Evolutionary conservation across 768 basidiomycete species (phyloP), one percentile per base, ranked within the genome.

Genomic region (Lactifluus hygrophoroides): DNA sequence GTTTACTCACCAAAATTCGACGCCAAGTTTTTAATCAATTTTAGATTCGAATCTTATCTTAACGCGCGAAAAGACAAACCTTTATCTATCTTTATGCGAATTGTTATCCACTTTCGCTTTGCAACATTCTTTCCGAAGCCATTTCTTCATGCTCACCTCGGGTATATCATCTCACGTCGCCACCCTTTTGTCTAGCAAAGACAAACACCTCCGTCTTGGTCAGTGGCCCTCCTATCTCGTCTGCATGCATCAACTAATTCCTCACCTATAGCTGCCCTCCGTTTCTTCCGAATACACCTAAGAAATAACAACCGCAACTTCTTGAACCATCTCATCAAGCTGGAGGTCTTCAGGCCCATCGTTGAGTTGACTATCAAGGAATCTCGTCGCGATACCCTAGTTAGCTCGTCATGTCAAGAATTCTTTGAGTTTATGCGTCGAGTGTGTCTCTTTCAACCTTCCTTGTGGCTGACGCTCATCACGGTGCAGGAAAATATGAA

Each of bases 171-270:
- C 78, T 50, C 83, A 85, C 59, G 76, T 95, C 62, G 88, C 88
- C 40, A 81, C 84, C 9, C 74, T 99, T 43, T 77, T 98, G 54
- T 84, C 81, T 60, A 80, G 83, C 50, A 84, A 83, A 67, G 93
- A 96, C 69, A 98, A 98, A 70, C 90, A 96, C 68, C 78, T 98
- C 43, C 85, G 91, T 35, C 84, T 96, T 70, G 88, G 94, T 95
- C 66, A 62, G 88, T 75, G 49, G 19, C 4, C 50, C n/a, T 50
- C 4, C 45, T 28, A 42, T 58, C 19, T 59, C 48, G 51, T 56
- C 23, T 50, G 40, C 25, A 28, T 37, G 17, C 21, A 61, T 19
- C 48, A 34, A 47, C 34, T 37, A 30, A 21, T 21, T 54, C 19
- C 48, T 38, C 42, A 55, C 30, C 47, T 23, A 30, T 65, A 97